Evolutionary conservation across 2,329 filamentous ascomycete genomes (phyloP).

Genomic region (Ceratocystis albifundus): DNA sequence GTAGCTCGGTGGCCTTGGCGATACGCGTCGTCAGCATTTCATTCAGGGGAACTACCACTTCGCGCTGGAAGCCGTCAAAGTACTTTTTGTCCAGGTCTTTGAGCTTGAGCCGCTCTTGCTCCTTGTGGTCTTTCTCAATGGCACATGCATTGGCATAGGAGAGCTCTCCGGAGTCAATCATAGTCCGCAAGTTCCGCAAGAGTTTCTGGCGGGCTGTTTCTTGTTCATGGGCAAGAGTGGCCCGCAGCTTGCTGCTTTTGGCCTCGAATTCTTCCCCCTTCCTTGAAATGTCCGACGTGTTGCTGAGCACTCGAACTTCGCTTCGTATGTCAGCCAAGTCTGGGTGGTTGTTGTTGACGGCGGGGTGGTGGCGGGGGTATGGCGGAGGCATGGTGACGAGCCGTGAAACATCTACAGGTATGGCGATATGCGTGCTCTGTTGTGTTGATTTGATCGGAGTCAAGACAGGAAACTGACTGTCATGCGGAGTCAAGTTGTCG

Average conservation of each 20-base stretch:
- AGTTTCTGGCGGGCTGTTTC: slow-evolving; percentile 51
- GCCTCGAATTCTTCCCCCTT: slow-evolving; percentile 52
- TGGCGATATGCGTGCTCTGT: slow-evolving; percentile 38
- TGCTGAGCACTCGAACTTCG: slow-evolving; percentile 60
- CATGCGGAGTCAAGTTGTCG: slow-evolving; percentile 36
- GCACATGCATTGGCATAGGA: slow-evolving; percentile 71
- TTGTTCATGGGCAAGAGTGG: slow-evolving; percentile 42
- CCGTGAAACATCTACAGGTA: slow-evolving; percentile 73
- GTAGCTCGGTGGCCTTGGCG: slow-evolving; percentile 59
- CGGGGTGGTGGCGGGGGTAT: slow-evolving; percentile 87
- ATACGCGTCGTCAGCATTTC: slow-evolving; percentile 68
- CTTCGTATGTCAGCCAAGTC: slow-evolving; percentile 68
- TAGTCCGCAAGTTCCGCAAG: slow-evolving; percentile 61
- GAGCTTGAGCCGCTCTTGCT: slow-evolving; percentile 54
- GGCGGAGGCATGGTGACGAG: slow-evolving; percentile 87
- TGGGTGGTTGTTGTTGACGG: slow-evolving; percentile 91
- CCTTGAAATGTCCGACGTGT: slow-evolving; percentile 58
- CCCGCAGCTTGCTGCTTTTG: slow-evolving; percentile 47
- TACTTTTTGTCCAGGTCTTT: slow-evolving; percentile 66
- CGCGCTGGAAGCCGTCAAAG: slow-evolving; percentile 73
- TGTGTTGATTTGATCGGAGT: slow-evolving; percentile 35
- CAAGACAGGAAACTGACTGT: slow-evolving; percentile 33
- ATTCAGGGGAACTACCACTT: slow-evolving; percentile 74
- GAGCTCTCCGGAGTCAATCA: slow-evolving; percentile 67
- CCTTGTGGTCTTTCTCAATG: slow-evolving; percentile 63